Conservation (phyloP, 2,329 filamentous ascomycete species). For the Neocucurbitaria cava region DNA sequence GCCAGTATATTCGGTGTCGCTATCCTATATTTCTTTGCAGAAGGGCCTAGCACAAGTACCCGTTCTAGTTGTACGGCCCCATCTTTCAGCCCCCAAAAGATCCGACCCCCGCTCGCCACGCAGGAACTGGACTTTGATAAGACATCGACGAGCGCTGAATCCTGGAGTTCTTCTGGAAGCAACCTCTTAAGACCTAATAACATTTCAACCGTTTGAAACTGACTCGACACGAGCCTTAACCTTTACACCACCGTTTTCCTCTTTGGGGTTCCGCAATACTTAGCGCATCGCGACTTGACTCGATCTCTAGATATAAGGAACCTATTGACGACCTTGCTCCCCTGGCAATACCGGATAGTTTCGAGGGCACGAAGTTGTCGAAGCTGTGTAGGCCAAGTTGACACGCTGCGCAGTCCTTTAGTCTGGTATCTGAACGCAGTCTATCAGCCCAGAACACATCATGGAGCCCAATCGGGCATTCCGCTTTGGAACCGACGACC, state of each 20-base stretch:
- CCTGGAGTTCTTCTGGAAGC: not conserved
- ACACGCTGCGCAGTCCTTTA: no score
- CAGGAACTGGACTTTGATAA: constrained; percentile 3
- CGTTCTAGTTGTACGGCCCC: constrained; percentile 7
- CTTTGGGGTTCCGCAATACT: not conserved
- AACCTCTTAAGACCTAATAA: not conserved
- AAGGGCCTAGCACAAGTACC: constrained; percentile 1
- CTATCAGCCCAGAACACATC: not conserved
- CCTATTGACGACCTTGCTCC: not conserved
- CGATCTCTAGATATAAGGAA: not conserved
- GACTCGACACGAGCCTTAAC: not conserved
- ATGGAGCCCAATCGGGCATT: constrained; percentile 15
- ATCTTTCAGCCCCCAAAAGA: constrained; percentile 14
- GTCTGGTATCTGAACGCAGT: no score
- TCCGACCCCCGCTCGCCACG: not conserved
- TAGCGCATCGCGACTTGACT: not conserved
- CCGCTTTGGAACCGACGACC: constrained; percentile 3
- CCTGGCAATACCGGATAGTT: not conserved
- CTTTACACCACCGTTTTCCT: not conserved
- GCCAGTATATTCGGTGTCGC: not conserved
- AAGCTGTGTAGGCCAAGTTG: not conserved
- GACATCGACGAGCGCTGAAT: not conserved
- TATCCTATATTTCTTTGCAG: not conserved
- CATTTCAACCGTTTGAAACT: not conserved
- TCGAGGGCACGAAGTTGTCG: not conserved